Conservation (phyloP, 73 alveolate species). For the Vitrella brassicaformis region DNA sequence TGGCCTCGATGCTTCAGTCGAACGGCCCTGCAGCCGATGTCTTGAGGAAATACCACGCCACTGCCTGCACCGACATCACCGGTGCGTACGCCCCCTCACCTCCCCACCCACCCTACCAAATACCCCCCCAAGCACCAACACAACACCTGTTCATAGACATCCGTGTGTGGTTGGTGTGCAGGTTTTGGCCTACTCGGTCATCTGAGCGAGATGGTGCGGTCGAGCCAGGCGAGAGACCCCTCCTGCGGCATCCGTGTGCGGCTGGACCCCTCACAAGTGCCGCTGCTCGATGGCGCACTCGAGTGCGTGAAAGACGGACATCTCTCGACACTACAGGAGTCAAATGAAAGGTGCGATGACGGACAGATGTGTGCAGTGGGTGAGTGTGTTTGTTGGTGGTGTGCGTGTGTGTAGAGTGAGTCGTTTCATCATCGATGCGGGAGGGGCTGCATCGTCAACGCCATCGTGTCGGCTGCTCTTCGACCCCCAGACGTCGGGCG, state of each 20-base stretch:
- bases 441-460: not conserved
- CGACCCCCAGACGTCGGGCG: slow-evolving; percentile 69
- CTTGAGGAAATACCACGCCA: not conserved
- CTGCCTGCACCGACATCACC: slow-evolving; percentile 43
- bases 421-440: not conserved
- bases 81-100: too few relatives aligned
- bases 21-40: not conserved
- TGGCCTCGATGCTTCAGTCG: not conserved
- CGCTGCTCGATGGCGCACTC: slow-evolving; percentile 14
- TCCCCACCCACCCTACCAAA: too few relatives aligned
- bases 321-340: not conserved
- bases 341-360: not conserved
- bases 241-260: not conserved
- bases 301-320: slow-evolving; percentile 11
- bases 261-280: slow-evolving; percentile 1
- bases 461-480: slow-evolving; percentile 23
- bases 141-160: too few relatives aligned
- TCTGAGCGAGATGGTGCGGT: not conserved
- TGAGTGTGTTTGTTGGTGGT: too few relatives aligned
- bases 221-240: not conserved
- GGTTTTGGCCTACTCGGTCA: not conserved
- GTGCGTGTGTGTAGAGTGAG: not conserved
- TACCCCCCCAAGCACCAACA: too few relatives aligned
- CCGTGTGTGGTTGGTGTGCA: too few relatives aligned
- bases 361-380: too few relatives aligned